Percentiles rank a stretch among this genome's conserved stretches.
Evolutionary conservation across 2,329 filamentous ascomycete genomes (phyloP).

Genomic region (Verticillium klebahnii): DNA sequence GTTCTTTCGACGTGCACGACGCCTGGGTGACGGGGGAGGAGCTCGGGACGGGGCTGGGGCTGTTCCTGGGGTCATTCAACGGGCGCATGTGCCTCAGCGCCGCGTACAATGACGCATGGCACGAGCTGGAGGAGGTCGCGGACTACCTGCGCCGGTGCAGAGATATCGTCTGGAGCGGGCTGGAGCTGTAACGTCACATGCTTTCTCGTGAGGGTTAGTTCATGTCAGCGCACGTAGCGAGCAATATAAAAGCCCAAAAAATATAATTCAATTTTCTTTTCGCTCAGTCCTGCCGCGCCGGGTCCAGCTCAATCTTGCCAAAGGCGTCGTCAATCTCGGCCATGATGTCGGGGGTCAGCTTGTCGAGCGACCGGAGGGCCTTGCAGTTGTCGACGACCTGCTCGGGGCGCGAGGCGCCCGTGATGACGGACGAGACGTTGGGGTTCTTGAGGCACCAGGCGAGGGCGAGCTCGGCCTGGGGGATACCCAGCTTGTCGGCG

Average conservation of each 20-base stretch:
- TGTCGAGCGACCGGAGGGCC: slow-evolving; percentile 39
- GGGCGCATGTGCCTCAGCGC: slow-evolving; percentile 30
- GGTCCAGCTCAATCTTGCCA: slow-evolving; percentile 12
- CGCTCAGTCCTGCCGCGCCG: slow-evolving; percentile 12
- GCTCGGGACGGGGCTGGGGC: slow-evolving; percentile 28
- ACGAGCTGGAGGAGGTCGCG: slow-evolving; percentile 16
- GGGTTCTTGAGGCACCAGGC: slow-evolving; percentile 51
- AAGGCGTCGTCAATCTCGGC: slow-evolving; percentile 43
- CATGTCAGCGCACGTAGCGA: too few species aligned
- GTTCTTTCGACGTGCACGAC: slow-evolving; percentile 21
- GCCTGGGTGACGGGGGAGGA: slow-evolving; percentile 43
- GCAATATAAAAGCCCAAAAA: too few species aligned
- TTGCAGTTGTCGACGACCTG: slow-evolving; percentile 48
- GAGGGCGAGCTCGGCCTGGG: slow-evolving; percentile 44
- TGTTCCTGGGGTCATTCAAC: slow-evolving; percentile 35
- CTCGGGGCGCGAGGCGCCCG: slow-evolving; percentile 44
- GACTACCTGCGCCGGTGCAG: slow-evolving; percentile 17
- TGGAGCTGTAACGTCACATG: neutral
- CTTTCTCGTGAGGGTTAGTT: too few species aligned
- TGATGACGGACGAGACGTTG: slow-evolving; percentile 49
- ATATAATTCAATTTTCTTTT: neutral
- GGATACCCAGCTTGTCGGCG: slow-evolving; percentile 53
- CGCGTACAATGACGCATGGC: slow-evolving; percentile 39
- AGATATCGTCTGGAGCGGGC: neutral
- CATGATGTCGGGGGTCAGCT: slow-evolving; percentile 45